A percentile compares a stretch with the other conserved stretches of the same genome.
Evolutionary conservation across 768 basidiomycete species (phyloP).

Genomic region (Auricularia auricula-judae): DNA sequence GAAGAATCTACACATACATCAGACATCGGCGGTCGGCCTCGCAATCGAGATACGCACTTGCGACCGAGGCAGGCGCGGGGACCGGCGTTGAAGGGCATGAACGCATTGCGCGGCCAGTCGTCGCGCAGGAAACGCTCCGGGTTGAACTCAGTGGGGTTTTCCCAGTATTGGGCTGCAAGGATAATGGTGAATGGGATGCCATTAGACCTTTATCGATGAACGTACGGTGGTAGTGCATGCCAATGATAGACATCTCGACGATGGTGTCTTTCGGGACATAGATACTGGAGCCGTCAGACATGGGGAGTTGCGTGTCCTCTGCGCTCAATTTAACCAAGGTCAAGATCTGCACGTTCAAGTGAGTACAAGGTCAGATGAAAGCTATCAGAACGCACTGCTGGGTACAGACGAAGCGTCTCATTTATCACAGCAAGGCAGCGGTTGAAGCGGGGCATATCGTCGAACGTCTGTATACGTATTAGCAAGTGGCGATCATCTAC

Average conservation of each 20-base stretch:
- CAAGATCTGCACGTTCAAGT: conserved; percentile 4
- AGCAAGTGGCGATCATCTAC: not conserved
- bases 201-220: not conserved
- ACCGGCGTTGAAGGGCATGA: conserved; percentile 40
- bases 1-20: conserved; percentile 16
- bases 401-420: conserved; percentile 39
- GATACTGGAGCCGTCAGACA: conserved; percentile 7
- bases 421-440: conserved; percentile 30
- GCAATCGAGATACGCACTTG: not conserved
- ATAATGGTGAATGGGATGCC: not conserved
- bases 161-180: conserved; percentile 41
- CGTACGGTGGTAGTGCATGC: conserved; percentile 6
- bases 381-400: conserved; percentile 25
- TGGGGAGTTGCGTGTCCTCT: conserved; percentile 14
- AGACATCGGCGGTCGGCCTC: not conserved
- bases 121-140: conserved; percentile 34
- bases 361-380: not conserved
- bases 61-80: conserved; percentile 5
- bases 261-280: not conserved
- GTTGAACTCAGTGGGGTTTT: conserved; percentile 37
- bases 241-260: not conserved
- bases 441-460: conserved; percentile 17
- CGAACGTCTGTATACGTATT: conserved; percentile 15
- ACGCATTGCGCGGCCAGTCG: conserved; percentile 45
- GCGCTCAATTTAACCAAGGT: conserved; percentile 17